A percentile compares a stretch with the other conserved stretches of the same genome.
Evolutionary conservation across 768 basidiomycete genomes (phyloP).

Genomic region (Leccinellum albellum): DNA sequence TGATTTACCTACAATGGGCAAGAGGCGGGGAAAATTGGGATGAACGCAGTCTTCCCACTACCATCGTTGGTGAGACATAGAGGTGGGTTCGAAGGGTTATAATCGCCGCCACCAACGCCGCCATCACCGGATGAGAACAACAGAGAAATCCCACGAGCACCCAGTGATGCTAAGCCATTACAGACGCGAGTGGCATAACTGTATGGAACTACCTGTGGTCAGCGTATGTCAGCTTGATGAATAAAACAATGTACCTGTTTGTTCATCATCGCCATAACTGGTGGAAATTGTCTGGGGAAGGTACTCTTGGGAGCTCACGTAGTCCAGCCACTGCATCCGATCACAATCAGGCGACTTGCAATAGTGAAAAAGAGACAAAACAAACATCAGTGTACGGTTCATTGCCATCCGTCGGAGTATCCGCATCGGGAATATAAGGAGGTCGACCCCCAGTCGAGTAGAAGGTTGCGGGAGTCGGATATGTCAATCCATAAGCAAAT

Average conservation of each 20-base stretch:
- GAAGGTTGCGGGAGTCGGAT: slow-evolving; percentile 56
- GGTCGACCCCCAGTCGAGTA: slow-evolving; percentile 62
- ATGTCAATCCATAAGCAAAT: slow-evolving; percentile 63
- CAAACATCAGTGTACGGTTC: slow-evolving; percentile 47
- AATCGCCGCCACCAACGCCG: slow-evolving; percentile 64
- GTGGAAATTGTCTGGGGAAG: slow-evolving; percentile 65
- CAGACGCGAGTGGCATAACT: slow-evolving; percentile 58
- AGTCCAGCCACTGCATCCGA: slow-evolving; percentile 55
- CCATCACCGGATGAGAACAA: slow-evolving; percentile 63
- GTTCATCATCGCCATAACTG: slow-evolving; percentile 71
- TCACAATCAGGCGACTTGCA: not conserved
- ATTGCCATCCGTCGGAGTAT: slow-evolving; percentile 40
- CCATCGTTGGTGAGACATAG: slow-evolving; percentile 59
- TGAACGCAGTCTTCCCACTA: slow-evolving; percentile 49
- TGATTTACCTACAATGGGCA: slow-evolving; percentile 48
- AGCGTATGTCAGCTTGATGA: not conserved
- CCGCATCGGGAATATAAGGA: slow-evolving; percentile 49
- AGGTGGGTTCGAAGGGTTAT: slow-evolving; percentile 41
- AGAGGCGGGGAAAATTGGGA: slow-evolving; percentile 57
- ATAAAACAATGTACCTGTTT: slow-evolving; percentile 45
- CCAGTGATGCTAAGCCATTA: slow-evolving; percentile 57
- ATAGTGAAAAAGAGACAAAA: slow-evolving; percentile 20
- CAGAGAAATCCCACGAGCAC: slow-evolving; percentile 62
- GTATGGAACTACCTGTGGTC: slow-evolving; percentile 42
- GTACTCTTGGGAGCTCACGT: slow-evolving; percentile 40